These are phyloP conservation scores for Erodium trifolium DNA, from an alignment of 441 rosid species.

Conservation along the genomic window DNA sequence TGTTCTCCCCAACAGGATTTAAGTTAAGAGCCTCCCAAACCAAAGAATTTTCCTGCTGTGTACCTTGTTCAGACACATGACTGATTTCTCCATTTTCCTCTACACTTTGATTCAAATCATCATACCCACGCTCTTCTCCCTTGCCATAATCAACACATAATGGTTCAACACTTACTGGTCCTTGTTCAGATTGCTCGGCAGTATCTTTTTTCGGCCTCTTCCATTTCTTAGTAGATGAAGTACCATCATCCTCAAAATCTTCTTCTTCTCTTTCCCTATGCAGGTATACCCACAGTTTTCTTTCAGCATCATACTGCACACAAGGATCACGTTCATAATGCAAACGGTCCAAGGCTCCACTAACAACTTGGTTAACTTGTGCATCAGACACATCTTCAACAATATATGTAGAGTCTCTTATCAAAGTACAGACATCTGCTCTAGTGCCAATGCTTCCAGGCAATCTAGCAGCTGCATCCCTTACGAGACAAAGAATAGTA, in stretches of 20 bases:
- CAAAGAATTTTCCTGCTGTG: conserved; percentile 32
- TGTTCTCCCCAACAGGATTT: conserved; percentile 43
- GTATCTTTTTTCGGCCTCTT: conserved; percentile 86
- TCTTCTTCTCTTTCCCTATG: conserved; percentile 97
- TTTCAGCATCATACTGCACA: conserved; percentile 80
- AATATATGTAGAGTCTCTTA: conserved; percentile 80
- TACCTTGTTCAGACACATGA: conserved; percentile 34
- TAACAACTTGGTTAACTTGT: conserved; percentile 90
- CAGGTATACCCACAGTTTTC: conserved; percentile 94
- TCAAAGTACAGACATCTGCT: conserved; percentile 97
- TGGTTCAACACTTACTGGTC: conserved; percentile 58
- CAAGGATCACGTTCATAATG: conserved; percentile 99
- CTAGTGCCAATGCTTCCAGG: conserved; percentile 99
- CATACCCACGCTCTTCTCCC: conserved; percentile 33
- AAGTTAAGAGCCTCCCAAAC: conserved; percentile 52
- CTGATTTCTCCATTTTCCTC: conserved; percentile 39
- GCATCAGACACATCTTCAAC: conserved; percentile 91
- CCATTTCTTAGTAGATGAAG: conserved; percentile 99
- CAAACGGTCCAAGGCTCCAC: conserved; percentile 97
- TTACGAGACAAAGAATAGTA: conserved; percentile 91
- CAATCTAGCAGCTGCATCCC: conserved; percentile 97
- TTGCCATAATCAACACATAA: conserved; percentile 37
- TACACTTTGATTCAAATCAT: conserved; percentile 32
- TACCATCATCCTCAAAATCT: conserved; percentile 98
- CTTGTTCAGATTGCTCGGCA: conserved; percentile 72